Base-by-base conservation (phyloP, 2,329 filamentous ascomycete species). In the Penicillium sp. region DNA sequence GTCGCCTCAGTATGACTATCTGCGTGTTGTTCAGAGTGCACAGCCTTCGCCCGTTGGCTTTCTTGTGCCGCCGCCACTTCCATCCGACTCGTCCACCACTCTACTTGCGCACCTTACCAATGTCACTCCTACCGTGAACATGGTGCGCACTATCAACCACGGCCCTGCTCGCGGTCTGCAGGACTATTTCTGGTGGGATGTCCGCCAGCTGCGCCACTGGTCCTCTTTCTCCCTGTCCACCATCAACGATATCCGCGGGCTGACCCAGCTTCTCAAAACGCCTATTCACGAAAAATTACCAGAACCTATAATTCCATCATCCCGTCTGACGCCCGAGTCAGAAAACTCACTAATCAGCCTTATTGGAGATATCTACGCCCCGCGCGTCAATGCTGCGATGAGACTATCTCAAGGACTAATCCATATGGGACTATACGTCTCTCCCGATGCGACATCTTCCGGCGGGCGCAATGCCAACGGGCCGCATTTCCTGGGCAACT, bases 151-250 rank as follows among this genome's bases (percentile, higher is more conserved):
- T 63, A 83, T 93, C 63, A 89, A 88, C 59, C 86, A 88, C 68
- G 70, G 85, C 75, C 62, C 78, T 80, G 66, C 83, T 79, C 61
- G 89, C 85, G 70, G 86, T 81, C 66, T 83, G 81, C 73, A 87
- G 65, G 90, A 87, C 71, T 86, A 96, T 77, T 96, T 93, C 73
- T 97, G 93, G 93, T 97, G 91, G 89, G 93, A 97, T 67, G 83
- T 96, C 58, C 89, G 93, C 64, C 93, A 95, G 70, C 80, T 97
- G 63, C 85, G 90, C 61, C 82, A 85, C 60, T 97, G 93, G 93
- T 83, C 82, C 52, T 82, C 84, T 64, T 97, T 97, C 81, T 90
- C 84, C 62, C 77, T 89, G 11, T 72, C 80, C 54, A 85, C 86
- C 57, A 86, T 97, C 69, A 81, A 87, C 63, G 79, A 83, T 5